Percentiles rank a stretch among this genome's conserved stretches.
Conservation (phyloP, 768 basidiomycete species). For the Cystofilobasidium ferigula region DNA sequence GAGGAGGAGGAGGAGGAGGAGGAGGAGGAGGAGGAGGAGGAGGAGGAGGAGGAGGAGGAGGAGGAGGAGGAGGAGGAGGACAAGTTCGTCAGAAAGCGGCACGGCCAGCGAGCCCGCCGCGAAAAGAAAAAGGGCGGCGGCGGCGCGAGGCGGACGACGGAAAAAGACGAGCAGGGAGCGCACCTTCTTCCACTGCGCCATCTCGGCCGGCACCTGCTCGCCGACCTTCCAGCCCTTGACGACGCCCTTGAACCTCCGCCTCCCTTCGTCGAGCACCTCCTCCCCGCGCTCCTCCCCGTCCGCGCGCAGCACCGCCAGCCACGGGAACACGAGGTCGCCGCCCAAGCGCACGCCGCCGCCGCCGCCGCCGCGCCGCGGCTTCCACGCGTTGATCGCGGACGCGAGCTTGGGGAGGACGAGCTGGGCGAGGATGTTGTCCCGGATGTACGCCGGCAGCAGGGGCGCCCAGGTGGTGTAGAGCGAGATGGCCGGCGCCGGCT, state of each 20-base stretch:
- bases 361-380: slow-evolving; percentile 41
- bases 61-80: too few species aligned
- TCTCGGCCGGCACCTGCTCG: slow-evolving; percentile 64
- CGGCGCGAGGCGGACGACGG: slow-evolving; percentile 6
- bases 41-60: too few species aligned
- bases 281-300: slow-evolving; percentile 55
- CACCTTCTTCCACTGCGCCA: slow-evolving; percentile 71
- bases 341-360: slow-evolving; percentile 54
- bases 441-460: slow-evolving; percentile 78
- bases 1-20: too few species aligned
- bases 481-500: slow-evolving; percentile 62
- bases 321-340: slow-evolving; percentile 80
- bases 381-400: slow-evolving; percentile 75
- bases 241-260: slow-evolving; percentile 68
- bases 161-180: slow-evolving; percentile 32
- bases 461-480: slow-evolving; percentile 81
- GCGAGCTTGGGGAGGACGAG: slow-evolving; percentile 86
- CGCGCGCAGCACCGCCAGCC: slow-evolving; percentile 64
- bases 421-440: slow-evolving; percentile 91
- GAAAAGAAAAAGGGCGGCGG: too few species aligned
- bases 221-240: slow-evolving; percentile 62
- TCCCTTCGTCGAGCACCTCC: slow-evolving; percentile 72
- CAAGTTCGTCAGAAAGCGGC: too few species aligned
- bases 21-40: too few species aligned
- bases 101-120: too few species aligned